Evolutionary conservation across 768 basidiomycete species (phyloP).

Genomic region (Auriculariales sp.): DNA sequence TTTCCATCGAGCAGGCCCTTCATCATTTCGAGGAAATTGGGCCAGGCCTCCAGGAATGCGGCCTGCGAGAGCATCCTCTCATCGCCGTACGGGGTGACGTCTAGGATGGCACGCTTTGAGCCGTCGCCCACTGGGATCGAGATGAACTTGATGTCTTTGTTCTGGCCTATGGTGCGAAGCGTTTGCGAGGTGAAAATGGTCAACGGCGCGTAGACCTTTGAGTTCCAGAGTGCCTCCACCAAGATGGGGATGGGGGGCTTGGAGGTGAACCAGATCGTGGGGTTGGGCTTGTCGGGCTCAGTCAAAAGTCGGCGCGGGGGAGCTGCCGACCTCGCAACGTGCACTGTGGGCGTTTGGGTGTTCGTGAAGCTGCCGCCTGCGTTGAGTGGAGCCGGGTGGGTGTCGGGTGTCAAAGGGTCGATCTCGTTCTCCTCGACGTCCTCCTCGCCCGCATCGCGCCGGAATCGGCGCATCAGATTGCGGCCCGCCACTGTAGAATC

Average conservation of each 20-base stretch:
- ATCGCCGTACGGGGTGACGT: background rate
- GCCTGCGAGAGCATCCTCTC: background rate
- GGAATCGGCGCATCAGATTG: background rate
- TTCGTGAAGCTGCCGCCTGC: no score
- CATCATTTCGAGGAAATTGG: background rate
- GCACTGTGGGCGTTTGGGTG: background rate
- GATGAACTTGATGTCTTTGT: background rate
- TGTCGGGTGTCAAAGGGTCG: background rate
- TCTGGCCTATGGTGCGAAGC: background rate
- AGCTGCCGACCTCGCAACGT: background rate
- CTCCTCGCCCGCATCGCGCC: background rate
- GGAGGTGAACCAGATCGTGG: background rate
- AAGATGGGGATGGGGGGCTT: background rate
- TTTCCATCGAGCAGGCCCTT: background rate
- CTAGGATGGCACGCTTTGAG: background rate
- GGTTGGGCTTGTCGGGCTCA: background rate
- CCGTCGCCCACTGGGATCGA: background rate
- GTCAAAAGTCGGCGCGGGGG: background rate
- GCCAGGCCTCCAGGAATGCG: background rate
- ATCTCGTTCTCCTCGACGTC: background rate
- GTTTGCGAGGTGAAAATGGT: background rate
- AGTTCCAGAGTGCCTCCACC: background rate
- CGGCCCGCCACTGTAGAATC: background rate
- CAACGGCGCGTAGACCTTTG: background rate
- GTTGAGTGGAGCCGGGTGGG: background rate